Conservation (phyloP, 192 early-diverging fungal genomes). For the Backusella luteola region DNA sequence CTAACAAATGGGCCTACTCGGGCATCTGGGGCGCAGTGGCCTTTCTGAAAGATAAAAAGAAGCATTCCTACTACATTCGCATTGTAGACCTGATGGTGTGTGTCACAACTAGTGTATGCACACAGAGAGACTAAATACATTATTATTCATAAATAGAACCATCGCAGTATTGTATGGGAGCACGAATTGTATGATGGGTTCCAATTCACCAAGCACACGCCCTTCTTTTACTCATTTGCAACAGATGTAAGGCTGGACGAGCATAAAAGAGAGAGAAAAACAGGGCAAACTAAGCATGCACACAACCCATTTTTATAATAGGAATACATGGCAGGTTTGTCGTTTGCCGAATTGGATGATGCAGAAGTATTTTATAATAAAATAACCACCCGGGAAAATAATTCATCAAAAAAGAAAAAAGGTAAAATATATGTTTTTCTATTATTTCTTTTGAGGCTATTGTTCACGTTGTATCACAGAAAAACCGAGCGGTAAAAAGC, state of each 20-base stretch:
- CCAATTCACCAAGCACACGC: slow-evolving; percentile 55
- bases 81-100: slow-evolving; percentile 66
- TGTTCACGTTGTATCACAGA: slow-evolving; percentile 29
- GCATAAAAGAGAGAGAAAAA: too few relatives aligned
- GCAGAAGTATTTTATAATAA: slow-evolving; percentile 65
- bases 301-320: slow-evolving; percentile 6
- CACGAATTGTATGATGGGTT: slow-evolving; percentile 79
- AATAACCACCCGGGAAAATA: slow-evolving; percentile 50
- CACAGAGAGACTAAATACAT: neutral
- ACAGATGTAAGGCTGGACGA: slow-evolving; percentile 51
- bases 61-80: slow-evolving; percentile 59
- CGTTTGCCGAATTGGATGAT: slow-evolving; percentile 68
- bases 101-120: neutral
- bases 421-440: slow-evolving; percentile 28
- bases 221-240: slow-evolving; percentile 74
- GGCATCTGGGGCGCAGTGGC: slow-evolving; percentile 69
- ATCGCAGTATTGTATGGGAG: slow-evolving; percentile 71
- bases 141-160: slow-evolving; percentile 30
- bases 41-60: slow-evolving; percentile 65
- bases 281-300: neutral
- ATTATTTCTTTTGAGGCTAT: neutral
- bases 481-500: slow-evolving; percentile 44
- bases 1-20: slow-evolving; percentile 68
- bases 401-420: slow-evolving; percentile 32
- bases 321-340: slow-evolving; percentile 66